Evolutionary conservation across 345 rosid genomes (phyloP).

Genomic region (Gossypium arboreum): DNA sequence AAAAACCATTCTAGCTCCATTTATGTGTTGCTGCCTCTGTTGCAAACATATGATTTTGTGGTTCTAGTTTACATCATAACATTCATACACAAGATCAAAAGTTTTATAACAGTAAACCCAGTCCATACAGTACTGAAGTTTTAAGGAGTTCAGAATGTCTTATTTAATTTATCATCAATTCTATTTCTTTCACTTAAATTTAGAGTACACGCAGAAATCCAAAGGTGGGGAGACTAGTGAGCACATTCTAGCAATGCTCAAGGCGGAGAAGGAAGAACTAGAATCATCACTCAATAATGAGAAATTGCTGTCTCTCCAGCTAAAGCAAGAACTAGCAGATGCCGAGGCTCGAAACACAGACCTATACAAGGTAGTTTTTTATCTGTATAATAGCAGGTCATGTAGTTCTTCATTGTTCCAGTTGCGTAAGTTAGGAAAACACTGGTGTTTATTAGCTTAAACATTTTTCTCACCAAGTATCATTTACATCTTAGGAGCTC

Average conservation of each 20-base stretch:
- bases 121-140: neutral
- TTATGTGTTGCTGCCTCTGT: neutral
- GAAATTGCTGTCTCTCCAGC: constrained; percentile 54
- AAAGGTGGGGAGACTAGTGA: constrained; percentile 47
- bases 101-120: no score
- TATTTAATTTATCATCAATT: neutral
- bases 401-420: neutral
- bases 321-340: constrained; percentile 72
- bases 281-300: constrained; percentile 70
- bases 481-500: constrained; percentile 55
- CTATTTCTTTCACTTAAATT: constrained; percentile 1
- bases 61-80: neutral
- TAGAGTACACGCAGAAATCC: constrained; percentile 42
- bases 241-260: constrained; percentile 45
- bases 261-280: constrained; percentile 76
- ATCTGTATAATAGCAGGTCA: neutral
- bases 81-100: neutral
- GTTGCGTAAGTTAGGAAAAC: neutral
- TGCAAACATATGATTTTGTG: neutral
- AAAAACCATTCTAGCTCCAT: neutral
- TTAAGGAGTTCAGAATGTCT: neutral
- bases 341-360: constrained; percentile 72
- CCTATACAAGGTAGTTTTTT: constrained; percentile 60
- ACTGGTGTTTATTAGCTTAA: neutral
- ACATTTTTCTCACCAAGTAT: neutral